Percentiles rank a stretch among this genome's conserved stretches.
These are phyloP conservation scores for Melaleuca quinquenervia DNA, from an alignment of 345 rosid genomes.

Conservation along the genomic window DNA sequence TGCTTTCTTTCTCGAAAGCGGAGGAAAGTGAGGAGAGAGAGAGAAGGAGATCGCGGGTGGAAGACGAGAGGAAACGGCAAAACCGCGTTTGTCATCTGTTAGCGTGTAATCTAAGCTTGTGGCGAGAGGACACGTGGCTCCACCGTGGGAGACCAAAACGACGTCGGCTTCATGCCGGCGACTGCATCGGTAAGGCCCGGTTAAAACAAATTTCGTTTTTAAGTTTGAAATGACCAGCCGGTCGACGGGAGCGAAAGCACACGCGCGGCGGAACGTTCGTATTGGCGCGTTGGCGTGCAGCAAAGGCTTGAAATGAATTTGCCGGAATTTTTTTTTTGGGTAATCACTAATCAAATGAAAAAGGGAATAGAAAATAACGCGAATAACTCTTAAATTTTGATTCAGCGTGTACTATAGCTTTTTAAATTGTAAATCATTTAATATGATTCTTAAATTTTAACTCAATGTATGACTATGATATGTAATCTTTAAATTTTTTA, in stretches of 20 bases:
- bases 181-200: not conserved
- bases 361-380: not conserved
- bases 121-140: conserved; percentile 3
- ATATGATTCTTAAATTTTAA: too few species aligned
- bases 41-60: not conserved
- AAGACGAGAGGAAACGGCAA: conserved; percentile 7
- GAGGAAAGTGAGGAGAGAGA: not conserved
- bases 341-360: too few species aligned
- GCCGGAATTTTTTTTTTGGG: not conserved
- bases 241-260: not conserved
- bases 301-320: not conserved
- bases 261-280: not conserved
- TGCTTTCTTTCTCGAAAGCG: not conserved
- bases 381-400: too few species aligned
- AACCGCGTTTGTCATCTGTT: conserved; percentile 13
- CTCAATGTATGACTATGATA: too few species aligned
- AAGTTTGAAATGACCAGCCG: not conserved
- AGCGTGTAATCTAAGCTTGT: conserved; percentile 11
- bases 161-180: not conserved
- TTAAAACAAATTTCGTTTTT: not conserved
- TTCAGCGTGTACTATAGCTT: too few species aligned
- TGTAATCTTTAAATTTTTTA: too few species aligned
- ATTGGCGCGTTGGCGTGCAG: not conserved
- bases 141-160: not conserved
- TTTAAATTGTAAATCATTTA: too few species aligned